phyloP scores from a whole-genome alignment of 768 basidiomycete species.

The Lanmaoa rubissima region DNA sequence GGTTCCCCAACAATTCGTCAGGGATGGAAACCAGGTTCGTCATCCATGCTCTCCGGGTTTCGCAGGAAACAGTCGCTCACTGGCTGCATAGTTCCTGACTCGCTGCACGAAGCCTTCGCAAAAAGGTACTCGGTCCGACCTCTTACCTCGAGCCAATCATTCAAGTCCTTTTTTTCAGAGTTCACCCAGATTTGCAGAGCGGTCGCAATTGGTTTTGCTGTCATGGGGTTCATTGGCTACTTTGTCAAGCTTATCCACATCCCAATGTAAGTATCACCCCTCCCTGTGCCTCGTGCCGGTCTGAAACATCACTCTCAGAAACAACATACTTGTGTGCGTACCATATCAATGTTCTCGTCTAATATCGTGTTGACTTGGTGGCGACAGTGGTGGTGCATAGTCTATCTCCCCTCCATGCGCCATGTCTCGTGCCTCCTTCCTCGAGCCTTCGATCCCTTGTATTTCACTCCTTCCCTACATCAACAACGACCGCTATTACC shows the following conservation, averaged over 20 bases:
- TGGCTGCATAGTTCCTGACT: slow-evolving; percentile 72
- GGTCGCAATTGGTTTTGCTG: slow-evolving; percentile 94
- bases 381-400: slow-evolving; percentile 73
- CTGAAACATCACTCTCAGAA: slow-evolving; percentile 49
- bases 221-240: slow-evolving; percentile 99
- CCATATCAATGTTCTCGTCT: neutral
- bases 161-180: slow-evolving; percentile 49
- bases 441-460: slow-evolving; percentile 20
- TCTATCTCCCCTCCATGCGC: slow-evolving; percentile 18
- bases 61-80: slow-evolving; percentile 6
- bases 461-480: slow-evolving; percentile 15
- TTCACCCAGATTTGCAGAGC: slow-evolving; percentile 94
- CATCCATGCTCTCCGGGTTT: neutral
- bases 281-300: neutral
- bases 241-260: slow-evolving; percentile 98
- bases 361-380: slow-evolving; percentile 26
- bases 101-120: slow-evolving; percentile 97
- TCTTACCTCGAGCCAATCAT: neutral
- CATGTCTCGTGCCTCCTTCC: slow-evolving; percentile 8
- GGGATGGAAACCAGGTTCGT: slow-evolving; percentile 89
- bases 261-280: slow-evolving; percentile 74
- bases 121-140: slow-evolving; percentile 60
- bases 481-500: slow-evolving; percentile 5
- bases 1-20: slow-evolving; percentile 87
- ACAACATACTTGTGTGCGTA: slow-evolving; percentile 96